Base-by-base conservation (phyloP, 2,329 filamentous ascomycete species). In the Penicillium capsulatum region DNA sequence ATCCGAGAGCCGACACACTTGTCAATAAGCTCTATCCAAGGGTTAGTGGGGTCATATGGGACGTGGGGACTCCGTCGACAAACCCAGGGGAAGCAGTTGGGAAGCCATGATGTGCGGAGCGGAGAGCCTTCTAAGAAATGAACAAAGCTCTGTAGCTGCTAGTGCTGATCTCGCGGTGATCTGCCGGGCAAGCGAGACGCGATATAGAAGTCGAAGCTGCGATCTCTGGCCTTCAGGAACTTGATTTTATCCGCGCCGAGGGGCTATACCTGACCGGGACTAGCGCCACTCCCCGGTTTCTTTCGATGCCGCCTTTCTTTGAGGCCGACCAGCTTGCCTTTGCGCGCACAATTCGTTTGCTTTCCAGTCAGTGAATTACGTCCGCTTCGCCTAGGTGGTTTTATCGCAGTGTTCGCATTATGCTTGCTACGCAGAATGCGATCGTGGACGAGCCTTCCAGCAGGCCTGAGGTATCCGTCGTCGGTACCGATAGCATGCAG, bases 1-100 rank as follows among this genome's bases (percentile, higher is more conserved):
- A 98, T 97, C 58, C 84, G 85, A 38, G 90, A 97, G 47, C 92
- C 92, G 52, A 98, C 90, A 65, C 92, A 98, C 70, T 96, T 96
- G 74, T 98, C 92, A 67, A 98, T 97, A 63, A 98, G 81, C 70
- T 98, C 92, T 95, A 60, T 49, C 38, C 24, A 38, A 27, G 42
- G 31, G 46, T 63, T 50, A 62, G 55, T 39, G 47, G 45, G 47
- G 45, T 42, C 19, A 28, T 27, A 35, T 16, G n/a, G 28, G 42
- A 22, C 20, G 31, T 33, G 17, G 41, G 42, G 19, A 17, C 45
- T 43, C 27, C 9, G 37, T 22, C 36, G 15, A 34, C 67, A 55
- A 66, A 85, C 83, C 83, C 54, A 86, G 70, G 38, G 83, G 84
- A 38, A 88, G 75, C 40, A 88, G 76, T 67, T 86, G 83, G 41